Conservation (phyloP, 495 filamentous ascomycete species). For the Penicillium daleae region DNA sequence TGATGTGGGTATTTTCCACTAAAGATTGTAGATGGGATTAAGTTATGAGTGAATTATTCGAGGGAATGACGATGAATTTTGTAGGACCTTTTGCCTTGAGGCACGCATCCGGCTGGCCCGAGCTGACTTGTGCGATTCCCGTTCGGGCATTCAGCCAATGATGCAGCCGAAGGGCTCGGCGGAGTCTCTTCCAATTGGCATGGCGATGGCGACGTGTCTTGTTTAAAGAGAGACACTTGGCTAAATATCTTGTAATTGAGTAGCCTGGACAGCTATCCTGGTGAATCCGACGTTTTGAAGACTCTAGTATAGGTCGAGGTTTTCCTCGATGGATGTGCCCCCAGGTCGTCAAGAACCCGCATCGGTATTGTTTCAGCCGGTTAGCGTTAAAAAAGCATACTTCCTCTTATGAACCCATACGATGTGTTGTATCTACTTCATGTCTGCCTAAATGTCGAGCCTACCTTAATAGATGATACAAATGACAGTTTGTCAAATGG, state of each 20-base stretch:
- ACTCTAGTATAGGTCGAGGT: not conserved
- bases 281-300: not conserved
- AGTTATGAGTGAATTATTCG: not conserved
- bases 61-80: not conserved
- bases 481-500: not conserved
- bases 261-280: not conserved
- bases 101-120: slow-evolving; percentile 12
- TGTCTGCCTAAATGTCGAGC: not conserved
- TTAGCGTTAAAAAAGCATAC: not conserved
- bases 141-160: slow-evolving; percentile 10
- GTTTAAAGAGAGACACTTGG: not conserved
- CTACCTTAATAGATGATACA: not conserved
- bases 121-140: slow-evolving; percentile 5
- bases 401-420: not conserved
- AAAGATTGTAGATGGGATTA: not conserved
- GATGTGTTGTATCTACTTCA: not conserved
- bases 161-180: not conserved
- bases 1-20: not conserved
- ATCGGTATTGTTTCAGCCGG: not conserved
- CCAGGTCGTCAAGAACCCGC: not conserved
- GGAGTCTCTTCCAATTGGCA: not conserved
- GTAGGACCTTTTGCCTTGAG: not conserved
- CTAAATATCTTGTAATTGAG: not conserved
- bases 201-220: not conserved
- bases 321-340: not conserved